These are phyloP conservation scores for Paracoccidioides brasiliensis DNA, from an alignment of 2,329 filamentous ascomycete species.

Conservation along the genomic window DNA sequence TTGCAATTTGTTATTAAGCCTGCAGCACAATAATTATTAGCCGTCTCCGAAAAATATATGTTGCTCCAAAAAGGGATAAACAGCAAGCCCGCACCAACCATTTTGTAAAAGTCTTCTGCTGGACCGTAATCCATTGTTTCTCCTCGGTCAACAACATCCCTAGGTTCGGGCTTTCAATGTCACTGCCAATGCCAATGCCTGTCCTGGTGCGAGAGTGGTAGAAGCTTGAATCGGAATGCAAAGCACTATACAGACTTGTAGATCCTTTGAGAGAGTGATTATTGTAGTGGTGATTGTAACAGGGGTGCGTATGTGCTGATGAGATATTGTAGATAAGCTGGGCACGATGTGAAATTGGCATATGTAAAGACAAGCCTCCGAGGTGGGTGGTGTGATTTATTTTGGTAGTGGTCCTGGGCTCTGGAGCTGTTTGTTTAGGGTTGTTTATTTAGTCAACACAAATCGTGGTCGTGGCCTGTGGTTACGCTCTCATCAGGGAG, in stretches of 20 bases:
- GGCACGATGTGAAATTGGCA: background rate
- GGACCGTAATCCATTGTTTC: conserved; percentile 60
- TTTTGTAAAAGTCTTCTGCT: conserved; percentile 99
- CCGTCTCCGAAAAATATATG: background rate
- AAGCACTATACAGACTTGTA: background rate
- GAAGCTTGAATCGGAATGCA: background rate
- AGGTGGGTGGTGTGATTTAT: background rate
- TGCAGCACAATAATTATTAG: conserved; percentile 23
- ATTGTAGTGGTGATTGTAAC: background rate
- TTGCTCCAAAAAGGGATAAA: background rate
- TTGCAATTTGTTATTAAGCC: conserved; percentile 93
- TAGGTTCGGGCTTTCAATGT: background rate
- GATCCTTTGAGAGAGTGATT: background rate
- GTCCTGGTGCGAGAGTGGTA: background rate
- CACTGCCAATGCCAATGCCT: background rate
- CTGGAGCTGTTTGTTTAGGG: no score
- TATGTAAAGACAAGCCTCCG: background rate
- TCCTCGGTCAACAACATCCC: conserved; percentile 37
- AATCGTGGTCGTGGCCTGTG: no score
- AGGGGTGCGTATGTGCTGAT: background rate
- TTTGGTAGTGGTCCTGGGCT: background rate
- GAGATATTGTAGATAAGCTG: background rate
- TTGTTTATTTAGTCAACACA: no score
- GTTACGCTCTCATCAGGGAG: no score
- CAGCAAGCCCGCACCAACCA: conserved; percentile 42